Evolutionary conservation across 2,329 filamentous ascomycete genomes (phyloP), one percentile per base, ranked within the genome.

Genomic region (Fusarium dlaminii): DNA sequence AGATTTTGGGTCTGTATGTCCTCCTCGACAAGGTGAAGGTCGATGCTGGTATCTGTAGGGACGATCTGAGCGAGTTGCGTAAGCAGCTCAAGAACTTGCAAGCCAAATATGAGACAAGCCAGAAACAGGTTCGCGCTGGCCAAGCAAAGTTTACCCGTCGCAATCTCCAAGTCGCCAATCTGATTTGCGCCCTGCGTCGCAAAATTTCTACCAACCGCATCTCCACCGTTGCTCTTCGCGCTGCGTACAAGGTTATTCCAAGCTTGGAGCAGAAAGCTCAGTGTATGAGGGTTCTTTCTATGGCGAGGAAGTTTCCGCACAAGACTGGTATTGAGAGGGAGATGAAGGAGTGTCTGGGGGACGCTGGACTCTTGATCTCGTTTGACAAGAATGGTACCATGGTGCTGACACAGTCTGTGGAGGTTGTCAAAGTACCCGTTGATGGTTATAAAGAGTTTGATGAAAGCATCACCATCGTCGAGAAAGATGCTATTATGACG

Each of bases 201-300:
- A 65, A 70, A 13, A 32, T 61, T 2, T 51, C 36, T 3, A 43
- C 61, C 8, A 64, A 59, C 13, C 64, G 58, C 3, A 45, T 74
- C 6, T 40, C 36, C 29, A 8, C 34, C 17, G 30, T 40, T 8
- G 73, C 75, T 1, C n/a, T 74, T 12, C 55, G 56, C 13, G 66
- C 67, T 27, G 64, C 67, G 1, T 66, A 68, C 61, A 60, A 49
- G 8, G 14, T 68, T 15, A 17, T 74, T 1, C 67, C 60, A 5
- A 37, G 34, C 3, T 5, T 66, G 15, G 5, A 46, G 7, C 60
- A 74, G 5, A 40, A 64, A 8, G 36, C 27, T 6, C 36, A 48
- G 5, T 43, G 62, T 6, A 18, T 40, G 13, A 40, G 39, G 9
- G 15, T 76, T 15, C 8, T 72, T 0, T n/a, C 40, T 3, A 20